phyloP scores from a whole-genome alignment of 345 rosid genomes.

The Anastatica hierochuntica region DNA sequence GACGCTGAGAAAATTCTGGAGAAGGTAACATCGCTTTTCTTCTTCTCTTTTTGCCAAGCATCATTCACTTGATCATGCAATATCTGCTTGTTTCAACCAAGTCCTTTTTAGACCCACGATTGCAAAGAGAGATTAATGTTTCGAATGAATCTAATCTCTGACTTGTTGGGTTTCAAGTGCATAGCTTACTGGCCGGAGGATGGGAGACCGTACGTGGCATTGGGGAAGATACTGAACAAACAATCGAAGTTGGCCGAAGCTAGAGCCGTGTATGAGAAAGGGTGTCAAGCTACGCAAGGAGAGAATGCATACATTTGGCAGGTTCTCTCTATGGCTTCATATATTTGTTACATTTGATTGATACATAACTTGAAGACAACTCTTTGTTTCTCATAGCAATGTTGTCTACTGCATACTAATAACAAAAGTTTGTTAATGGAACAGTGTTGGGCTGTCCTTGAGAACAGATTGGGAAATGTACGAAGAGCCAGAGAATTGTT shows the following conservation, averaged over 20 bases:
- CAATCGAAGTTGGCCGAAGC: conserved; percentile 58
- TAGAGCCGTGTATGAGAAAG: conserved; percentile 68
- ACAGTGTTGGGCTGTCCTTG: conserved; percentile 99
- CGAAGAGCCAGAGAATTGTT: conserved; percentile 83
- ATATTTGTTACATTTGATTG: not conserved
- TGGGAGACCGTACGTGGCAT: conserved; percentile 79
- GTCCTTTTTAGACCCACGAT: not conserved
- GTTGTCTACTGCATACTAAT: not conserved
- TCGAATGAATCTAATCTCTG: conserved; percentile 2
- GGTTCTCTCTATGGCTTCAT: conserved; percentile 37
- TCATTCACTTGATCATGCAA: conserved; percentile 6
- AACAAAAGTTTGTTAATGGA: conserved; percentile 1
- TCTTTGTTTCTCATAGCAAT: not conserved
- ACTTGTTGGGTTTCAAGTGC: conserved; percentile 46
- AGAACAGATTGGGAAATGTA: conserved; percentile 68
- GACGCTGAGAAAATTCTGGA: conserved; percentile 66
- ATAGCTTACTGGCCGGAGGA: conserved; percentile 89
- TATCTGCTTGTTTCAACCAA: not conserved
- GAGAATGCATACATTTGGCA: conserved; percentile 98
- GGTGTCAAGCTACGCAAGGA: conserved; percentile 92
- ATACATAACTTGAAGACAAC: not conserved
- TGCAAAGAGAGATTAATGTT: not conserved
- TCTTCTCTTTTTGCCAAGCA: not conserved
- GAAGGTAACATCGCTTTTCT: conserved; percentile 43
- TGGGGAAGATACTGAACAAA: conserved; percentile 73